Evolutionary conservation across 805 yeast species (phyloP), one percentile per base, ranked within the genome.

Genomic region (Maudiozyma bulderi): DNA sequence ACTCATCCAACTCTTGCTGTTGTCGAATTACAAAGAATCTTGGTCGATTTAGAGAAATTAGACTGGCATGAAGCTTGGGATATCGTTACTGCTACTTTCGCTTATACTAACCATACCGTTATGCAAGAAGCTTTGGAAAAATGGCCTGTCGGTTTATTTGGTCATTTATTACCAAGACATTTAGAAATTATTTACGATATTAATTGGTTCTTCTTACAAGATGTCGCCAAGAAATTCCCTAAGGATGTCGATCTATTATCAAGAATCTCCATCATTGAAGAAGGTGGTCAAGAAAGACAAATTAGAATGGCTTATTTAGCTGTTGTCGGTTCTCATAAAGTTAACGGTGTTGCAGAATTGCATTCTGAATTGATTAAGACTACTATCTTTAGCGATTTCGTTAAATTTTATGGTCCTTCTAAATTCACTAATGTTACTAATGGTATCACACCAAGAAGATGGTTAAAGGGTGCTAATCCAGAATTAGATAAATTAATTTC

Each of bases 391-490:
- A 82, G 82, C 65, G 96, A 90, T 68, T 89, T 89, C 64, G 97
- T 89, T 49, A 76, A 75, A 53, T 75, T 89, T 37, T 89, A 78
- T 59, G 97, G 97, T 45, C 61, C 74, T 26, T 86, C 86, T 54
- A 86, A 85, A 69, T 89, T 89, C 69, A 86, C 86, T 47, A 89
- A 89, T 60, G 96, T 89, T 52, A 89, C 97, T 45, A 89, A 89
- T 67, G 97, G 97, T 71, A 81, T 89, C 62, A 89, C 97, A 3
- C 96, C 96, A 58, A 81, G 97, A 75, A 82, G 97, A 71, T 89
- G 97, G 97, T 77, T 89, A 64, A 82, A 81, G 65, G 95, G 89
- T 71, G 95, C 96, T 46, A 90, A 89, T 67, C 96, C 97, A 9
- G 74, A 73, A 56, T 73, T 89, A 58, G 77, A 93, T 14, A 71